A percentile compares a stretch with the other conserved stretches of the same genome.
Evolutionary conservation across 495 filamentous ascomycete genomes (phyloP).

Genomic region (Trichoderma erinaceum): DNA sequence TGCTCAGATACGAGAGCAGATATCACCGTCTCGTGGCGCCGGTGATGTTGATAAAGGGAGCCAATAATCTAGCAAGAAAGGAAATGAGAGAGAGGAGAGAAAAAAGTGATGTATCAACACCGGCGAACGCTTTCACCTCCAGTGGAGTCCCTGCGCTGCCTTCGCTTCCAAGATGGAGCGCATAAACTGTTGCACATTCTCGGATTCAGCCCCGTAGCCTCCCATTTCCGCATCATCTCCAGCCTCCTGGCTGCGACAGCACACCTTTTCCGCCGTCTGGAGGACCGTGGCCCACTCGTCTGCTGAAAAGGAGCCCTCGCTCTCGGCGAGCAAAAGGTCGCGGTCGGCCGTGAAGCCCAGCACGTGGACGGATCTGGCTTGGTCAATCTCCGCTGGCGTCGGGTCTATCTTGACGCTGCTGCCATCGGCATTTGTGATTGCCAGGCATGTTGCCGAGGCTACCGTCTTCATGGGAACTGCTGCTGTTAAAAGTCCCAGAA

Average conservation of each 20-base stretch:
- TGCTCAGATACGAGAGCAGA: background rate
- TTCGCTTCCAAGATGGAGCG: slow-evolving; percentile 58
- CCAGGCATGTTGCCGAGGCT: slow-evolving; percentile 57
- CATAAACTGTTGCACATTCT: slow-evolving; percentile 53
- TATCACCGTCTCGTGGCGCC: slow-evolving; percentile 2
- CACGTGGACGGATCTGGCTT: slow-evolving; percentile 65
- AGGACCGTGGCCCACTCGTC: slow-evolving; percentile 70
- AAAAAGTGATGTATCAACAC: background rate
- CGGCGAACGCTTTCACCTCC: slow-evolving; percentile 41
- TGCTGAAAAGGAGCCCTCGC: slow-evolving; percentile 70
- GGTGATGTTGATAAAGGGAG: background rate
- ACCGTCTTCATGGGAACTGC: slow-evolving; percentile 68
- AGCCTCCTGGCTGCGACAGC: slow-evolving; percentile 40
- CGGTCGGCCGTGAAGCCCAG: slow-evolving; percentile 69
- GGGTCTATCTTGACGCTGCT: slow-evolving; percentile 47
- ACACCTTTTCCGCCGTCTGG: slow-evolving; percentile 57
- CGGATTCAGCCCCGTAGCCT: slow-evolving; percentile 32
- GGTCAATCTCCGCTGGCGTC: slow-evolving; percentile 46
- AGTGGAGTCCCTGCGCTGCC: slow-evolving; percentile 50
- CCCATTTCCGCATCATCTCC: slow-evolving; percentile 45
- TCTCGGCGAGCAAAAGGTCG: slow-evolving; percentile 71
- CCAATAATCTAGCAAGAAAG: background rate
- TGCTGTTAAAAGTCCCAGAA: slow-evolving; percentile 70
- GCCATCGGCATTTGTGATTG: slow-evolving; percentile 45
- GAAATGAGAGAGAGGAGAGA: background rate